Percentiles rank a stretch among this genome's conserved stretches.
phyloP scores from a whole-genome alignment of 2,329 filamentous ascomycete species.

The Pyrenochaeta sp. region DNA sequence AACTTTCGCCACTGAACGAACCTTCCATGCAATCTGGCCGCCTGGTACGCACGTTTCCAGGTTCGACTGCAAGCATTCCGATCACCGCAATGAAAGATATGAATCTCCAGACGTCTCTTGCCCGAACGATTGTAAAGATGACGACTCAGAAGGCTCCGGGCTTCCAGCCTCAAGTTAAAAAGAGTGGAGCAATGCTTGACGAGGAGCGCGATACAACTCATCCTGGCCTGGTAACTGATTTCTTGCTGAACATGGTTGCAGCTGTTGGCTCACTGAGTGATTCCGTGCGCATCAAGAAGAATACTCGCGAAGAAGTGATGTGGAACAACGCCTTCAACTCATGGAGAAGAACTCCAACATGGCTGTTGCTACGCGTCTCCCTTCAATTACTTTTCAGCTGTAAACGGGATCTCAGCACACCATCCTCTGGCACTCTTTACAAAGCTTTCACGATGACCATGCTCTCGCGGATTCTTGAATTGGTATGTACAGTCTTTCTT shows the following conservation, averaged over 20 bases:
- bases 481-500: slow-evolving; percentile 42
- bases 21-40: slow-evolving; percentile 51
- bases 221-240: slow-evolving; percentile 62
- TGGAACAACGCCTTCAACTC: slow-evolving; percentile 50
- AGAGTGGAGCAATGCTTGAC: slow-evolving; percentile 44
- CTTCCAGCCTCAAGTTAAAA: slow-evolving; percentile 47
- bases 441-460: slow-evolving; percentile 62
- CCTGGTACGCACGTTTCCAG: slow-evolving; percentile 56
- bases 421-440: slow-evolving; percentile 44
- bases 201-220: slow-evolving; percentile 60
- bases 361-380: slow-evolving; percentile 63
- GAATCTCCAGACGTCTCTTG: slow-evolving; percentile 32
- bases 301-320: slow-evolving; percentile 63
- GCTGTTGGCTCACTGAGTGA: slow-evolving; percentile 44
- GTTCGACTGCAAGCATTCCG: slow-evolving; percentile 44
- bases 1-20: slow-evolving; percentile 53
- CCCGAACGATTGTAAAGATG: slow-evolving; percentile 45
- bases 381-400: slow-evolving; percentile 51
- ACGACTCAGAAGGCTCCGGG: slow-evolving; percentile 43
- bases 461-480: slow-evolving; percentile 52
- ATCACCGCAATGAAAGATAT: slow-evolving; percentile 23
- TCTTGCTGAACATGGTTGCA: slow-evolving; percentile 52
- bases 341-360: slow-evolving; percentile 63
- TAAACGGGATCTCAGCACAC: slow-evolving; percentile 24
- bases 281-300: slow-evolving; percentile 54